Evolutionary conservation across 306 rosid species (phyloP).

Genomic region (Cucumis cinereus): DNA sequence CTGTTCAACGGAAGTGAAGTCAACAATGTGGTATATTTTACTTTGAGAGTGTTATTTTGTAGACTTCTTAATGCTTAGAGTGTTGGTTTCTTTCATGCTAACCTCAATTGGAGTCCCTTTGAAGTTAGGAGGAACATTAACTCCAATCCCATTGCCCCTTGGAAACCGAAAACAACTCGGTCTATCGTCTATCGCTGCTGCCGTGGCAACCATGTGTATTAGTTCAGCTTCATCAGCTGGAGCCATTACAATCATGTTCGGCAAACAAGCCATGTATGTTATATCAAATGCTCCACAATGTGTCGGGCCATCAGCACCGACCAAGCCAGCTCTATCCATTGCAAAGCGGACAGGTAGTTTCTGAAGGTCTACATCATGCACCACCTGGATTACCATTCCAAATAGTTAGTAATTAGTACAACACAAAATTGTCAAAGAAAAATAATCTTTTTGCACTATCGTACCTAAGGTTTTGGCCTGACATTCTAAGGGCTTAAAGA

Average conservation of each 20-base stretch:
- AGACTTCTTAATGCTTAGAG: background rate
- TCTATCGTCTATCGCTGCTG: slow-evolving; percentile 75
- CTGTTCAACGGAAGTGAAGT: slow-evolving; percentile 24
- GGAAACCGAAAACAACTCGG: slow-evolving; percentile 95
- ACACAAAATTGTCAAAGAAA: background rate
- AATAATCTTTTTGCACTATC: background rate
- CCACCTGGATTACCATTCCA: slow-evolving; percentile 30
- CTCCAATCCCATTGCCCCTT: slow-evolving; percentile 83
- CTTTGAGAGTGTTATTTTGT: background rate
- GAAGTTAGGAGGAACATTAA: slow-evolving; percentile 36
- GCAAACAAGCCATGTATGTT: slow-evolving; percentile 89
- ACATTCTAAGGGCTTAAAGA: too few relatives aligned
- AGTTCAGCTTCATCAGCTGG: slow-evolving; percentile 91
- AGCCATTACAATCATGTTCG: slow-evolving; percentile 98
- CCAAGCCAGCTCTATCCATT: slow-evolving; percentile 85
- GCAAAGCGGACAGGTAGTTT: slow-evolving; percentile 86
- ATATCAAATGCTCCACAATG: slow-evolving; percentile 95
- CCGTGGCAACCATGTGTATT: slow-evolving; percentile 94
- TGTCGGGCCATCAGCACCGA: slow-evolving; percentile 95
- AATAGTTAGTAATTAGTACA: background rate
- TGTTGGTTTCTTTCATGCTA: slow-evolving; percentile 9
- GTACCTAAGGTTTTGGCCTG: too few relatives aligned
- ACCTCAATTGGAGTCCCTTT: slow-evolving; percentile 84
- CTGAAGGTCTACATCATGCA: slow-evolving; percentile 91
- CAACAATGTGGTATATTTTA: background rate